These are phyloP conservation scores for Cavenderia fasciculata DNA, from an alignment of 78 protist genomes.

Conservation along the genomic window DNA sequence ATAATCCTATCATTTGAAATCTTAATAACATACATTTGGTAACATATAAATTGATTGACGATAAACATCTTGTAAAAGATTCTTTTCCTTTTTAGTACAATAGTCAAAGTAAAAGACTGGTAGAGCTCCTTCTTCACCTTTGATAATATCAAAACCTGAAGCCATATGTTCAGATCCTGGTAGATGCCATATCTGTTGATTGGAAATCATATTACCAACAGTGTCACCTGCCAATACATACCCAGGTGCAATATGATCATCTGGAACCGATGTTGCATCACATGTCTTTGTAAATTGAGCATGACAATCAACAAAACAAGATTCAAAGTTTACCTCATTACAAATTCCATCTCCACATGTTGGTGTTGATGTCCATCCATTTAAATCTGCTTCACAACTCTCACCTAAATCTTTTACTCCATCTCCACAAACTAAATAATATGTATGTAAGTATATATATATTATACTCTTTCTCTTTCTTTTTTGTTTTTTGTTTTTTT, in stretches of 20 bases:
- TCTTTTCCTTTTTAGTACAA: neutral
- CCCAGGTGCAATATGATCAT: neutral
- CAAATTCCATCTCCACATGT: slow-evolving; percentile 22
- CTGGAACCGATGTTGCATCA: neutral
- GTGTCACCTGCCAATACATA: neutral
- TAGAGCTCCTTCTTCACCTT: neutral
- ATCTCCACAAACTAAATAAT: neutral
- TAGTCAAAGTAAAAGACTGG: neutral
- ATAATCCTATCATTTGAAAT: no score
- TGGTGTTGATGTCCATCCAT: neutral
- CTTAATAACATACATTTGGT: no score
- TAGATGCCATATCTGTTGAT: neutral
- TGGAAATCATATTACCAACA: neutral
- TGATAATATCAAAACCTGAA: slow-evolving; percentile 3
- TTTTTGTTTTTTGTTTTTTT: no score
- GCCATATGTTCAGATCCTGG: slow-evolving; percentile 12
- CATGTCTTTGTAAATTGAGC: neutral
- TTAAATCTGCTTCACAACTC: neutral
- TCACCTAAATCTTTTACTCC: neutral
- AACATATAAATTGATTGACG: neutral
- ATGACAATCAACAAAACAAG: neutral
- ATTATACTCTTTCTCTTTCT: no score
- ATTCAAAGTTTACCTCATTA: neutral
- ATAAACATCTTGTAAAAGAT: neutral
- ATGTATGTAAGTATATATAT: no score